These are phyloP conservation scores for Hyphopichia burtonii DNA, from an alignment of 1,139 yeast genomes.

Conservation along the genomic window DNA sequence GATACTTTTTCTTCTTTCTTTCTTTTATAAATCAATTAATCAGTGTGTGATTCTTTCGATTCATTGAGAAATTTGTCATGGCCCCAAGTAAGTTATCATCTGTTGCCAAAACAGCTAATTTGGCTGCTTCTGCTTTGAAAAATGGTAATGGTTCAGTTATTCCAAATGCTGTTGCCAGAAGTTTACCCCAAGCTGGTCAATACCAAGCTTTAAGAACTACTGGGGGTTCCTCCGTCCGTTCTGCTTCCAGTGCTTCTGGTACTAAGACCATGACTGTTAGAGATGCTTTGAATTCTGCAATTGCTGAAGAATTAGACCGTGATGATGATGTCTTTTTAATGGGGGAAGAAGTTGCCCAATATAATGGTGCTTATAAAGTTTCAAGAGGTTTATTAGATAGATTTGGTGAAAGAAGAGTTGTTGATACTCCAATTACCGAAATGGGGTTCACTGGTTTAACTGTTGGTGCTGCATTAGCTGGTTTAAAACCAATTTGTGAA, in stretches of 20 bases:
- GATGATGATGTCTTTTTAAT: slow-evolving; percentile 91
- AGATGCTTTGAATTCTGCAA: slow-evolving; percentile 92
- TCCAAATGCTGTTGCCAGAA: slow-evolving; percentile 11
- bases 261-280: slow-evolving; percentile 83
- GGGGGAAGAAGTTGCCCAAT: slow-evolving; percentile 99
- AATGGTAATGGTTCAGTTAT: slow-evolving; percentile 15
- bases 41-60: neutral
- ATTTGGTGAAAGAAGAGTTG: slow-evolving; percentile 94
- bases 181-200: slow-evolving; percentile 28
- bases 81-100: slow-evolving; percentile 33
- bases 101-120: slow-evolving; percentile 48
- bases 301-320: slow-evolving; percentile 96
- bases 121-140: slow-evolving; percentile 43
- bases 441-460: slow-evolving; percentile 99
- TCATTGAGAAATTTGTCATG: slow-evolving; percentile 12
- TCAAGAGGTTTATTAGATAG: slow-evolving; percentile 94
- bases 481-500: slow-evolving; percentile 95
- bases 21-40: slow-evolving; percentile 2
- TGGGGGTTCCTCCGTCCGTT: slow-evolving; percentile 23
- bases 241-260: slow-evolving; percentile 50
- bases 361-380: slow-evolving; percentile 98
- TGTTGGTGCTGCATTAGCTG: slow-evolving; percentile 96
- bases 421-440: slow-evolving; percentile 98
- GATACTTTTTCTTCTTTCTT: neutral
- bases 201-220: slow-evolving; percentile 35